Base-by-base conservation (phyloP, 2,329 filamentous ascomycete species). In the Huntiella omanensis region DNA sequence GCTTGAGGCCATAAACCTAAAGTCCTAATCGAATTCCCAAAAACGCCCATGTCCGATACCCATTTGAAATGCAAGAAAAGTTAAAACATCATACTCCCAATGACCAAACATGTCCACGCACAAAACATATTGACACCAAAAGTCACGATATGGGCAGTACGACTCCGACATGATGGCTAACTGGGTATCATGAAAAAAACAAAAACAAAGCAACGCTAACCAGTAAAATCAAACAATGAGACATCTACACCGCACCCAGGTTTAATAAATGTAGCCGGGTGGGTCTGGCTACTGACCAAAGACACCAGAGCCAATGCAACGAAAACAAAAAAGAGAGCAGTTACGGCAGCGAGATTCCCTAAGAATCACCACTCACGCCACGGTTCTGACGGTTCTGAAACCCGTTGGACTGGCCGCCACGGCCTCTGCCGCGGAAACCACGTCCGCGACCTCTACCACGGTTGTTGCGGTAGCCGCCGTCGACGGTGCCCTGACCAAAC, bases 401-500 rank as follows among this genome's bases (percentile, higher is more conserved):
- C 34, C 49, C 49, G 43, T 62, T 62, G 32, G 66, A 62, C 19
- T 60, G 55, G 15, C 58, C 57, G 5, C 64, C 64, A 48, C 63
- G 61, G 15, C 67, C 66, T 19, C 65, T 58, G 7, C 68, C 68
- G 50, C 71, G 65, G 17, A 61, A 60, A 19, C 80, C 78, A 16
- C 40, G 28, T 16, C 83, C 83, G 48, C 86, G 77, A 33, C 83
- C 83, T 38, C 85, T 74, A 28, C 85, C 83, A 44, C 86, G 79
- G 62, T 78, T 91, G 52, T 83, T 76, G 51, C 82, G 74, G 59
- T 76, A 82, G 12, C 77, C 73, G 43, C 76, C 80, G 55, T 98
- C 91, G 16, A 98, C 87, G 54, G 86, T 95, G 45, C 87, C 87
- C 60, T 96, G 87, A 6, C 91, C 91, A 54, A 98, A 98, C 0